Base-by-base conservation (phyloP, 768 basidiomycete genomes). In the Trametes maxima region DNA sequence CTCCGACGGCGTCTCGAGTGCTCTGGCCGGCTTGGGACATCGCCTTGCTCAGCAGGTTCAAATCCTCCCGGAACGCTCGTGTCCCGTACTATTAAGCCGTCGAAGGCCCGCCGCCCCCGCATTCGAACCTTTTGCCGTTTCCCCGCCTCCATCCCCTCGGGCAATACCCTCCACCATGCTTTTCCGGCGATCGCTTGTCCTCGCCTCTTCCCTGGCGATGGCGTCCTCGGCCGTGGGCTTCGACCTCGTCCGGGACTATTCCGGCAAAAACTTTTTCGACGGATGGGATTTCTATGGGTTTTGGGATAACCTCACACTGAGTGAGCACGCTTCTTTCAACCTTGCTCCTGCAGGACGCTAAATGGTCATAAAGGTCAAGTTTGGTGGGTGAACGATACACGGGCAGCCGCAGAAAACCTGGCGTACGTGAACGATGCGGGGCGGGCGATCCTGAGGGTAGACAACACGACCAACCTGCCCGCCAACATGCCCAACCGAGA, bases 361-460 rank as follows among this genome's bases (percentile, higher is more conserved):
- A 25, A 12, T 10, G 46, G 48, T 21, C 35, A 42, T 64, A 0
- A 63, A 87, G 89, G 88, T 40, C 84, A 89, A 65, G 86, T 84
- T 17, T 83, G 82, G 43, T 90, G 81, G 77, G 75, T 86, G 17
- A 79, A 80, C 65, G 69, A 76, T 54, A 71, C 76, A 2, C 75
- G 76, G 21, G 87, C 87, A 0, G 71, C 73, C 12, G 69, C 76
- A 7, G 76, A 82, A 61, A 68, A 77, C 1, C 76, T 92, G 19
- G 84, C 85, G 5, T 90, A 82, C 66, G 70, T 89, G 64, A 86
- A 88, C 63, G 67, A 67, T 44, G 79, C 79, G 1, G 85, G 88
- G 7, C 83, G 87, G 57, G 87, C 85, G 5, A 79, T 94, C 62
- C 76, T 94, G 50, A 85, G 81, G 67, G 90, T 93, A 6, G 91